A percentile compares a stretch with the other conserved stretches of the same genome.
Conservation (phyloP, 805 yeast genomes). For the Groenewaldozyma tartarivorans region DNA sequence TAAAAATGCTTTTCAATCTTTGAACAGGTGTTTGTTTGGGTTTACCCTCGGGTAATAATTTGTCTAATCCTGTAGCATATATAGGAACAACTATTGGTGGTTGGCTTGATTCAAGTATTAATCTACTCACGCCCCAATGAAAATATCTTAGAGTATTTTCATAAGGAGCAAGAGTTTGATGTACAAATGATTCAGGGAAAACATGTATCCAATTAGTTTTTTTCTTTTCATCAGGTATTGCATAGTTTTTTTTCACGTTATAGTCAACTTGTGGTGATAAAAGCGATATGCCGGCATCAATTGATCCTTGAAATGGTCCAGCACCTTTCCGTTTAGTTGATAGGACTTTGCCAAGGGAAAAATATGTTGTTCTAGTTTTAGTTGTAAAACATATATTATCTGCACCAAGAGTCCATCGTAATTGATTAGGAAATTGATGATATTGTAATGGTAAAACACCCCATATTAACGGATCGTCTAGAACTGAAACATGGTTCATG, state of each 20-base stretch:
- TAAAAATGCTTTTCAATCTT: constrained; percentile 42
- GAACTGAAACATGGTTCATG: constrained; percentile 66
- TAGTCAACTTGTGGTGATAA: constrained; percentile 32
- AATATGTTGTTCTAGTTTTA: constrained; percentile 36
- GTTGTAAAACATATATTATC: constrained; percentile 68
- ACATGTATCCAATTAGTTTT: constrained; percentile 67
- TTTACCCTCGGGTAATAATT: constrained; percentile 71
- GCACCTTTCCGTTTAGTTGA: constrained; percentile 81
- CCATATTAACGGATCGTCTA: constrained; percentile 89
- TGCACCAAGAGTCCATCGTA: constrained; percentile 95
- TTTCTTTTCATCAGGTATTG: not conserved
- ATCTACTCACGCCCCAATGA: constrained; percentile 88
- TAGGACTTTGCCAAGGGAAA: constrained; percentile 81
- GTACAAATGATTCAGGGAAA: constrained; percentile 90
- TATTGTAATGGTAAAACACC: constrained; percentile 71
- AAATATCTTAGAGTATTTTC: constrained; percentile 86
- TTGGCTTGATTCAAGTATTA: constrained; percentile 70
- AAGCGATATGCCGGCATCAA: constrained; percentile 78
- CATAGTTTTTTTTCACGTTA: not conserved
- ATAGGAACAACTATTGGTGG: constrained; percentile 86
- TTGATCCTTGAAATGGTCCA: constrained; percentile 85
- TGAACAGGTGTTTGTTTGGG: constrained; percentile 37
- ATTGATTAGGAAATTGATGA: constrained; percentile 49
- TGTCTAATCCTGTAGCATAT: constrained; percentile 77
- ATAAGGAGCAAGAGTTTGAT: constrained; percentile 70